phyloP scores from a whole-genome alignment of 495 filamentous ascomycete species.

The Xylaria curta region DNA sequence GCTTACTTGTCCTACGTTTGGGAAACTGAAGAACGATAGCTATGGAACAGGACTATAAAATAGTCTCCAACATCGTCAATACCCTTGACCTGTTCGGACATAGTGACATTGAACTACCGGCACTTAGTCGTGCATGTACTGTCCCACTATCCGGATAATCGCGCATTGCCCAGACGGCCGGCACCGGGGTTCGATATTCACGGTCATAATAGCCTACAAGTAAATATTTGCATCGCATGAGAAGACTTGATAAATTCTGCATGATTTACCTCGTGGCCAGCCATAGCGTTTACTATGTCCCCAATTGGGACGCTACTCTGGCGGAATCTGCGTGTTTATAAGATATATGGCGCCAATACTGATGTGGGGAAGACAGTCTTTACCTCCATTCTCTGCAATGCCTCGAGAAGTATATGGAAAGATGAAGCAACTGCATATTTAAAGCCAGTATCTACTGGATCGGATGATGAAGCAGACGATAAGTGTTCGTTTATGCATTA shows the following conservation, averaged over 20 bases:
- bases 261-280: neutral
- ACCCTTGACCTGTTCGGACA: neutral
- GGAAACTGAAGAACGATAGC: neutral
- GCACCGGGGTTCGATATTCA: neutral
- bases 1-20: neutral
- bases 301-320: constrained; percentile 54
- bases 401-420: constrained; percentile 50
- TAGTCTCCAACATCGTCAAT: neutral
- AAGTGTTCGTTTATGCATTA: constrained; percentile 47
- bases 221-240: neutral
- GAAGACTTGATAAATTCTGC: neutral
- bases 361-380: constrained; percentile 81
- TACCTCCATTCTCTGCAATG: constrained; percentile 71
- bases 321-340: constrained; percentile 66
- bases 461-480: constrained; percentile 70
- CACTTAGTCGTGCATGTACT: neutral
- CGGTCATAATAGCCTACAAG: neutral
- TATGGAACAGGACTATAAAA: neutral
- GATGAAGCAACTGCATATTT: constrained; percentile 64
- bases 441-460: constrained; percentile 79
- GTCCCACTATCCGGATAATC: constrained; percentile 18
- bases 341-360: constrained; percentile 82
- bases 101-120: constrained; percentile 14
- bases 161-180: constrained; percentile 9
- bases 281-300: neutral